Evolutionary conservation across 352 stramenopile genomes (phyloP).

Genomic region (Blastocystis sp.): DNA sequence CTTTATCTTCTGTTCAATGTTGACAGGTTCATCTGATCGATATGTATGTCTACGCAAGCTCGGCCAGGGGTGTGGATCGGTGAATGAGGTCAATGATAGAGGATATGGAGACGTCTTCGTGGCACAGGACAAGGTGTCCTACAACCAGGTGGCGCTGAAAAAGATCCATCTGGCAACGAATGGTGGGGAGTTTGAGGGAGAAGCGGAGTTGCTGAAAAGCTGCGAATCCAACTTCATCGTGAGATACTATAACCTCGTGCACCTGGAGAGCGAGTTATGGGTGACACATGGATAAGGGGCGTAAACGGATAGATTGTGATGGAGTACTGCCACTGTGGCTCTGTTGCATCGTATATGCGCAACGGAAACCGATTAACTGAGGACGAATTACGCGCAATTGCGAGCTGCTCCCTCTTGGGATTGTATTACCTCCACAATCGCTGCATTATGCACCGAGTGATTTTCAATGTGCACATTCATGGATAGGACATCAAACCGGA

Average conservation of each 20-base stretch:
- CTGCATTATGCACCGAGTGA: not conserved
- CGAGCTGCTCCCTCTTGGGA: not conserved
- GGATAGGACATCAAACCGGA: not conserved
- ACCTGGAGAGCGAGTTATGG: not conserved
- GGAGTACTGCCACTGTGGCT: not conserved
- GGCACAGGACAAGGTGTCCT: too few relatives aligned
- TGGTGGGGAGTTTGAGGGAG: not conserved
- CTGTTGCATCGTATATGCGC: not conserved
- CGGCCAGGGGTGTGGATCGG: too few relatives aligned
- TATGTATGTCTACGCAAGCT: too few relatives aligned
- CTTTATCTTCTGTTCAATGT: too few relatives aligned
- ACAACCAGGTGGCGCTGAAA: too few relatives aligned
- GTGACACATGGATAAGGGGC: not conserved
- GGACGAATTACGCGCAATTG: not conserved
- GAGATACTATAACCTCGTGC: not conserved
- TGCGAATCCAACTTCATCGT: not conserved
- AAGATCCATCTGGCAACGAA: not conserved
- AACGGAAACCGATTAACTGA: not conserved
- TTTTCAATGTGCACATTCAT: not conserved
- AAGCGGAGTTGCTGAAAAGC: not conserved
- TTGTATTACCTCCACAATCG: not conserved
- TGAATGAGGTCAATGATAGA: too few relatives aligned
- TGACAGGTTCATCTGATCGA: too few relatives aligned
- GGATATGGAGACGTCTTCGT: too few relatives aligned
- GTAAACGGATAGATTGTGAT: not conserved